Evolutionary conservation across 2,329 filamentous ascomycete genomes (phyloP).

Genomic region (Spiromastix sp.): DNA sequence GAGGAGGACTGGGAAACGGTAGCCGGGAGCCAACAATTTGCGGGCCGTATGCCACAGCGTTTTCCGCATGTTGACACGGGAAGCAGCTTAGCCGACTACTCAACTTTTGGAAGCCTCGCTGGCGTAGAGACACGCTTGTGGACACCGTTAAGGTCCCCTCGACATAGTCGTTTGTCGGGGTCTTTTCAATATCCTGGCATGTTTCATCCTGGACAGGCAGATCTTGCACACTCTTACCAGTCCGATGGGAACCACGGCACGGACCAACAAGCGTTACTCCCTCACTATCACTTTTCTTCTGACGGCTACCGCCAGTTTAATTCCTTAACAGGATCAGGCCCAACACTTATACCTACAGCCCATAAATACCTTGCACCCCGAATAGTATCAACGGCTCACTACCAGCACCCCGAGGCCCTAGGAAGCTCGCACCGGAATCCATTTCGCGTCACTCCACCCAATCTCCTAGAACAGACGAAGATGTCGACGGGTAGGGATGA

Average conservation of each 20-base stretch:
- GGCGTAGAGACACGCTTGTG: slow-evolving; percentile 4
- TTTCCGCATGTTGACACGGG: slow-evolving; percentile 11
- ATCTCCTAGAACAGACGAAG: slow-evolving; percentile 5
- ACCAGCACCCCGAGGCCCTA: slow-evolving; percentile 12
- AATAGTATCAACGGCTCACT: slow-evolving; percentile 5
- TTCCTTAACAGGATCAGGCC: slow-evolving; percentile 1
- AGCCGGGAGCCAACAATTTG: slow-evolving; percentile 13
- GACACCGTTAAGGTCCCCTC: slow-evolving; percentile 4
- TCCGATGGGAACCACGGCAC: slow-evolving; percentile 6
- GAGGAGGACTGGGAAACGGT: slow-evolving; percentile 19
- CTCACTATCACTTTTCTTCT: slow-evolving; percentile 5
- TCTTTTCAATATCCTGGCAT: slow-evolving; percentile 5
- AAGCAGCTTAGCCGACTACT: slow-evolving; percentile 17
- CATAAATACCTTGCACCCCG: slow-evolving; percentile 7
- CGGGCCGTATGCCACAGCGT: slow-evolving; percentile 3
- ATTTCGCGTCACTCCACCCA: slow-evolving; percentile 11
- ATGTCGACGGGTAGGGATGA: too few relatives aligned
- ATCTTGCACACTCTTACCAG: slow-evolving; percentile 3
- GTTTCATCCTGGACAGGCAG: slow-evolving; percentile 2
- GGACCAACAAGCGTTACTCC: slow-evolving; percentile 6
- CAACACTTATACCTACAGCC: slow-evolving; percentile 10
- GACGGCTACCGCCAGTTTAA: neutral
- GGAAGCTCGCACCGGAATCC: slow-evolving; percentile 10
- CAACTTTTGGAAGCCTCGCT: slow-evolving; percentile 14
- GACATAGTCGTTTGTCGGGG: neutral